These are phyloP conservation scores for Xylaria sp. DNA, from an alignment of 495 filamentous ascomycete genomes.

Conservation along the genomic window DNA sequence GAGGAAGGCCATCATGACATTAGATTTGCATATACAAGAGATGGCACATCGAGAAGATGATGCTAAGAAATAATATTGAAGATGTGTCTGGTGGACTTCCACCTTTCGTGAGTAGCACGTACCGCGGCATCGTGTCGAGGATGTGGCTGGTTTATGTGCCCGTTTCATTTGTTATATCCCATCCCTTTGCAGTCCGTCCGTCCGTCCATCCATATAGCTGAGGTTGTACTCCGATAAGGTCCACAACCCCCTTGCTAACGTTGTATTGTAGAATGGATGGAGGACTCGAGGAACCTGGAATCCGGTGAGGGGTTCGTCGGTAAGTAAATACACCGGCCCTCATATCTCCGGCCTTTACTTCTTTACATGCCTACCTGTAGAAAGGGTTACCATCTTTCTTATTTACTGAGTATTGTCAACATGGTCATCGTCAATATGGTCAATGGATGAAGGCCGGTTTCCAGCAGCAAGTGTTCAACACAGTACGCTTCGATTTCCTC, in stretches of 20 bases:
- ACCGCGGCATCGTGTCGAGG: constrained; percentile 2
- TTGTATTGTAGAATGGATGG: neutral
- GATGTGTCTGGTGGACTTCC: neutral
- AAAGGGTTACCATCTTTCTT: neutral
- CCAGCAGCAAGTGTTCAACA: too few species aligned
- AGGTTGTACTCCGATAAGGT: constrained; percentile 13
- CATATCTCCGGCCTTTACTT: too few species aligned
- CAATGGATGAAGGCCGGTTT: too few species aligned
- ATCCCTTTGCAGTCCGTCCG: neutral
- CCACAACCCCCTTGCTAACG: neutral
- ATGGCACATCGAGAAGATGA: neutral
- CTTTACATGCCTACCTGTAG: neutral
- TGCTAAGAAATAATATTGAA: neutral
- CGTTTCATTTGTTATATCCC: neutral
- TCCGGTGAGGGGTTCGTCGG: neutral
- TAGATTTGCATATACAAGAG: neutral
- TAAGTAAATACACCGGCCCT: neutral
- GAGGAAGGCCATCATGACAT: constrained; percentile 17
- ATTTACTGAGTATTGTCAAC: too few species aligned
- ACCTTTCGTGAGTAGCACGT: neutral
- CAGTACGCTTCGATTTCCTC: too few species aligned
- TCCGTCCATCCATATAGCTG: neutral
- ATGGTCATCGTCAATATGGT: too few species aligned
- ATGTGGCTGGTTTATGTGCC: constrained; percentile 7
- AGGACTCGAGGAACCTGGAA: neutral